Evolutionary conservation across 768 basidiomycete species (phyloP).

Genomic region (Cantharellus cinnabarinus): DNA sequence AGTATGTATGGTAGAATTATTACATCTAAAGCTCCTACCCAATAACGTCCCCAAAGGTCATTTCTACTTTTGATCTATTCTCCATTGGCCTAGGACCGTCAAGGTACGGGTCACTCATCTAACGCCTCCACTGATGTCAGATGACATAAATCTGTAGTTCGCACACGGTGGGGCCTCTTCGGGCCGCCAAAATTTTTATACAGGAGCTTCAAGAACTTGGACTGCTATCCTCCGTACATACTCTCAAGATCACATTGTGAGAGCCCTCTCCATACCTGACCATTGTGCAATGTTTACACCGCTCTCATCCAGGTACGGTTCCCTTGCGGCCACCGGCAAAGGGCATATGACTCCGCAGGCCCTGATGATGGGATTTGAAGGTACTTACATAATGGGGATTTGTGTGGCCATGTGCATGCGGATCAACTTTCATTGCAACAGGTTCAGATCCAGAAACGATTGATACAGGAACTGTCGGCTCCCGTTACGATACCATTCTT

Average conservation of each 20-base stretch:
- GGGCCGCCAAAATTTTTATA: slow-evolving; percentile 78
- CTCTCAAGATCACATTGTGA: slow-evolving; percentile 69
- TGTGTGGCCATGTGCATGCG: neutral
- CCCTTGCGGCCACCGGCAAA: slow-evolving; percentile 69
- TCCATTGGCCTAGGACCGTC: slow-evolving; percentile 40
- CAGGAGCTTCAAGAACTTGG: slow-evolving; percentile 45
- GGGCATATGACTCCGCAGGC: slow-evolving; percentile 21
- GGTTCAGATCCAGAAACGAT: slow-evolving; percentile 86
- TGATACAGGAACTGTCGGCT: slow-evolving; percentile 64
- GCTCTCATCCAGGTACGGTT: slow-evolving; percentile 46
- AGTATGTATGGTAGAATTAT: neutral
- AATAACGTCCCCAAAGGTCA: slow-evolving; percentile 24
- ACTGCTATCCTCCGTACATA: slow-evolving; percentile 53
- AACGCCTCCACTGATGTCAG: neutral
- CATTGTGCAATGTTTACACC: neutral
- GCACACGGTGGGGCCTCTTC: slow-evolving; percentile 71
- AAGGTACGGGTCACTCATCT: slow-evolving; percentile 25
- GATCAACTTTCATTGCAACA: slow-evolving; percentile 10
- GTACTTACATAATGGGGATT: slow-evolving; percentile 4
- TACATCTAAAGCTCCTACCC: neutral
- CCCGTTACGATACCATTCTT: slow-evolving; percentile 51
- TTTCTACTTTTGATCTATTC: slow-evolving; percentile 84
- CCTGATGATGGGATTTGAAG: slow-evolving; percentile 17
- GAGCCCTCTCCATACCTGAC: slow-evolving; percentile 9
- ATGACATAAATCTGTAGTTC: slow-evolving; percentile 24